Evolutionary conservation across 106 monocot species (phyloP).

Genomic region (Agapanthus africanus): DNA sequence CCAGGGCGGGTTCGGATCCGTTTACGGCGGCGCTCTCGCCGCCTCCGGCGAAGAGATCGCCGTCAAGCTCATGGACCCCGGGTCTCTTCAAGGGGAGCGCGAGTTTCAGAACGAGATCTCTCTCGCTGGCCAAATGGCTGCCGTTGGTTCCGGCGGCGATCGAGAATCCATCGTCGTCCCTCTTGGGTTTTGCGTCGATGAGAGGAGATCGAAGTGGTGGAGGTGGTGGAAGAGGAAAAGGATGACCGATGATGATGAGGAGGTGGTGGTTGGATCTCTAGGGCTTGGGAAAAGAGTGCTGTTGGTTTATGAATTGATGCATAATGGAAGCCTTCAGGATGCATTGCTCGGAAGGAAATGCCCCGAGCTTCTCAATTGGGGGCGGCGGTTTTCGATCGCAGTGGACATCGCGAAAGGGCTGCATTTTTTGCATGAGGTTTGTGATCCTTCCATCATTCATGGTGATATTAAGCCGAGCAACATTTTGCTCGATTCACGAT

Average conservation of each 20-base stretch:
- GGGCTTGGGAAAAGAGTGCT: conserved; percentile 31
- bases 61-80: conserved; percentile 66
- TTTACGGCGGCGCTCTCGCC: conserved; percentile 52
- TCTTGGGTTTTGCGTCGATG: conserved; percentile 32
- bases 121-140: conserved; percentile 38
- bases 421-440: conserved; percentile 52
- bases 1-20: conserved; percentile 79
- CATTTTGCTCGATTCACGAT: conserved; percentile 62
- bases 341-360: conserved; percentile 54
- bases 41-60: conserved; percentile 26
- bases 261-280: no score
- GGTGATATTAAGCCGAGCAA: conserved; percentile 98
- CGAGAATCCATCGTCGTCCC: conserved; percentile 39
- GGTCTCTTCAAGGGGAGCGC: conserved; percentile 82
- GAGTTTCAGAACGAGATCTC: conserved; percentile 88
- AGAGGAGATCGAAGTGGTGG: neutral
- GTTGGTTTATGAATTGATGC: conserved; percentile 82
- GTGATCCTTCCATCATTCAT: conserved; percentile 71
- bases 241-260: neutral
- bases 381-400: conserved; percentile 37
- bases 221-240: conserved; percentile 8
- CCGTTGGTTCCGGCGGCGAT: no score
- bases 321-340: conserved; percentile 80
- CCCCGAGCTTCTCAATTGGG: conserved; percentile 61
- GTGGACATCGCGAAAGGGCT: conserved; percentile 66